These are phyloP conservation scores for Pyrus hybrid DNA, from an alignment of 331 rosid species.

Conservation along the genomic window DNA sequence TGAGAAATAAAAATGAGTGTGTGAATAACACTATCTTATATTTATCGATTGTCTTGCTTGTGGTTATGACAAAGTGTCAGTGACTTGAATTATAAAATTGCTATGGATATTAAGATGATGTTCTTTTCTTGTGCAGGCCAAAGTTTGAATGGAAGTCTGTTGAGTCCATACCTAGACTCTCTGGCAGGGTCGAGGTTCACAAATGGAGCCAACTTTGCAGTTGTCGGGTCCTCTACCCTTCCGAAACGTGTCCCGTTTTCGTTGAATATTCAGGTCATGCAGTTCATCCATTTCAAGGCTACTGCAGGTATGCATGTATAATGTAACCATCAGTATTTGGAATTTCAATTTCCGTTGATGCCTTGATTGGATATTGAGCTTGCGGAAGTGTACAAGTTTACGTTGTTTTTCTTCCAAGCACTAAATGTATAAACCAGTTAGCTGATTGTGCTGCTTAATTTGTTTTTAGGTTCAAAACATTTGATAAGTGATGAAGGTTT, in stretches of 20 bases:
- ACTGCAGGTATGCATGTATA: constrained; percentile 34
- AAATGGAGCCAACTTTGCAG: constrained; percentile 91
- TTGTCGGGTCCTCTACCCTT: constrained; percentile 80
- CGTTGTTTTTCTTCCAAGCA: neutral
- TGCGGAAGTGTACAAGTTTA: neutral
- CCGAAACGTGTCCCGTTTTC: constrained; percentile 79
- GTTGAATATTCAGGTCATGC: constrained; percentile 78
- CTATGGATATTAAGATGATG: neutral
- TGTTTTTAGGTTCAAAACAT: constrained; percentile 35
- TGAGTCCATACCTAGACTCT: constrained; percentile 73
- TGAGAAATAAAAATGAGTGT: too few relatives aligned
- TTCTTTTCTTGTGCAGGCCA: constrained; percentile 54
- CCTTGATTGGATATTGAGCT: neutral
- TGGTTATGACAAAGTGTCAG: too few relatives aligned
- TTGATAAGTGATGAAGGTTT: constrained; percentile 49
- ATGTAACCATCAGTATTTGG: neutral
- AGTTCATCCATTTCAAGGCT: constrained; percentile 64
- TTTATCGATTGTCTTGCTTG: neutral
- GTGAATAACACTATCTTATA: too few relatives aligned
- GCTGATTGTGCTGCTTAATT: constrained; percentile 4
- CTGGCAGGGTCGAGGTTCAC: constrained; percentile 54
- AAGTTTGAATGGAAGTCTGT: constrained; percentile 46
- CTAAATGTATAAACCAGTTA: neutral
- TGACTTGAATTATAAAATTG: neutral
- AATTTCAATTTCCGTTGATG: neutral